Percentiles rank a stretch among this genome's conserved stretches.
phyloP scores from a whole-genome alignment of 371 early-diverging fungal species.

The Mucor saturninus region DNA sequence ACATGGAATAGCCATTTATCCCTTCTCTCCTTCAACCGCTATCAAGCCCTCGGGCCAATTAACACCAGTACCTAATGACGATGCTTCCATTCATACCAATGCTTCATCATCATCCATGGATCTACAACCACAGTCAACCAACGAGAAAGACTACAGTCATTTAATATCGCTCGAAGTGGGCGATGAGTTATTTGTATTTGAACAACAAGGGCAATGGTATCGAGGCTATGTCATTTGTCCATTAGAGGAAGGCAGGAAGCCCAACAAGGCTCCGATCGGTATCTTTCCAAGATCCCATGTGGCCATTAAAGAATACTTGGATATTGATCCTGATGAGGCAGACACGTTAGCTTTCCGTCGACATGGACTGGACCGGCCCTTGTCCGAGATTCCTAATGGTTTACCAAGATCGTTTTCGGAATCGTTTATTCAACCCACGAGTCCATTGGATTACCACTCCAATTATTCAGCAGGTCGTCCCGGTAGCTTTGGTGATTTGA shows the following conservation, averaged over 20 bases:
- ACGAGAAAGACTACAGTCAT: conserved; percentile 40
- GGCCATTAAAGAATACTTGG: conserved; percentile 57
- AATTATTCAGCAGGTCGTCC: conserved; percentile 17
- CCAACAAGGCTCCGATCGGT: conserved; percentile 58
- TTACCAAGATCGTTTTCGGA: conserved; percentile 41
- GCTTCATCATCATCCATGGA: conserved; percentile 35
- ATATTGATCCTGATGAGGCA: conserved; percentile 35
- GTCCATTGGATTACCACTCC: not conserved
- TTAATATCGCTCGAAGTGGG: conserved; percentile 59
- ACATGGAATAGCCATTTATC: conserved; percentile 56
- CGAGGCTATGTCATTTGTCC: conserved; percentile 68
- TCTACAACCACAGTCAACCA: conserved; percentile 20
- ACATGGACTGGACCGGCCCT: conserved; percentile 12
- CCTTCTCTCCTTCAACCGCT: conserved; percentile 48
- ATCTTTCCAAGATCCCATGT: conserved; percentile 68
- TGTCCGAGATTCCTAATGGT: conserved; percentile 17
- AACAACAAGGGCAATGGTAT: conserved; percentile 65
- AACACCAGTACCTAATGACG: conserved; percentile 18
- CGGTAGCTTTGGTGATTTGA: conserved; percentile 24
- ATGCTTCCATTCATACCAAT: conserved; percentile 34
- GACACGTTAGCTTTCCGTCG: conserved; percentile 12
- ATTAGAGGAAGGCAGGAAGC: conserved; percentile 44
- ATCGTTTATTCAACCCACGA: conserved; percentile 21
- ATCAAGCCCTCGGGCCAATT: conserved; percentile 36
- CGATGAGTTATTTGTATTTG: conserved; percentile 60